Base-by-base conservation (phyloP, 164 flowering plant genomes). In the Protea cynaroides region DNA sequence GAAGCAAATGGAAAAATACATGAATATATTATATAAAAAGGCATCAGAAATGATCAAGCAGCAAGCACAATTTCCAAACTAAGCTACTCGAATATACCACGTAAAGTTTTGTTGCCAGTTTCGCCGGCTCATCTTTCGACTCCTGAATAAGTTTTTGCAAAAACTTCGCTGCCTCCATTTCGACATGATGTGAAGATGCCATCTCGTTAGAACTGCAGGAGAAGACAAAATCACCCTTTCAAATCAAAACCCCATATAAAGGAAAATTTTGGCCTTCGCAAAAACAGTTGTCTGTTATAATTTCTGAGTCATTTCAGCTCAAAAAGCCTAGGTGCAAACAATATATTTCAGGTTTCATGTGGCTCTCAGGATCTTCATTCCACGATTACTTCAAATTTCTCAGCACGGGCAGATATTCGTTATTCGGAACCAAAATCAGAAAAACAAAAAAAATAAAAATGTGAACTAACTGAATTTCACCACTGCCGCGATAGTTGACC, bases 91-190 rank as follows among this genome's bases (percentile, higher is more conserved):
- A 37, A 80, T 92, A 1, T 58, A 95, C 99, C 88, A 92, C 92
- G 67, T 77, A 83, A 47, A 95, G 91, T 69, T 95, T 95, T 37
- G 87, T 84, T 24, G 97, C 99, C 78, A 92, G 70, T 72, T 90
- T 90, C 10, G 84, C 73, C 11, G 99, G 99, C 78, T 95, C 99
- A 64, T 95, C 99, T 66, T 74, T 92, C 11, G 96, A 92, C 47
- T 95, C 98, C 59, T 90, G 99, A 71, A 95, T 95, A 61, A 95
- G 90, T 56, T 95, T 95, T 25, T 95, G 96, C 66, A 95, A 75
- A 69, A 92, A 87, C 82, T 92, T 92, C 22, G 99, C 98, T 18
- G 97, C 97, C 84, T 95, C 99, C 79, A 88, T 64, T 76, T 92
- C 99, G 14, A 92, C 88, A 67, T 92, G 86, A 12, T 83, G 88